Evolutionary conservation across 495 filamentous ascomycete genomes (phyloP).

Genomic region (Beverwykella pulmonaria): DNA sequence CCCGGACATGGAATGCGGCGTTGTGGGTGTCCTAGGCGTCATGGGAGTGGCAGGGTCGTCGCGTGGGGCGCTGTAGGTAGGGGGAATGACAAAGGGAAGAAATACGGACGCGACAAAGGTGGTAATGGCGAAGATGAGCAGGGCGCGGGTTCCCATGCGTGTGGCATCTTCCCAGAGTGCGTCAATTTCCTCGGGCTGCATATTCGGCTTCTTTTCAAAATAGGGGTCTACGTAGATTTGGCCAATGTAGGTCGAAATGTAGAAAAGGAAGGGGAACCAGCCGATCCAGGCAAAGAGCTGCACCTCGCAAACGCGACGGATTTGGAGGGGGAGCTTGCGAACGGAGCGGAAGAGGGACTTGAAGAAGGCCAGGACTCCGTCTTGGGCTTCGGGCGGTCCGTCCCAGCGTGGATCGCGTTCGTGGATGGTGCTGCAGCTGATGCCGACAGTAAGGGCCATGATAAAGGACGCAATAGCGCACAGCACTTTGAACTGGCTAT

Average conservation of each 20-base stretch:
- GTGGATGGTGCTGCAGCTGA: conserved; percentile 65
- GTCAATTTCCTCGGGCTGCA: conserved; percentile 73
- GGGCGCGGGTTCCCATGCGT: conserved; percentile 76
- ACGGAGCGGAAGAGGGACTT: conserved; percentile 74
- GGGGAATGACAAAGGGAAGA: conserved; percentile 78
- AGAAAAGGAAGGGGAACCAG: conserved; percentile 95
- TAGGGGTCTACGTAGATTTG: conserved; percentile 85
- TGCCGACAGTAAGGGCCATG: conserved; percentile 64
- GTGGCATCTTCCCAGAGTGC: conserved; percentile 79
- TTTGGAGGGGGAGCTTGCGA: conserved; percentile 73
- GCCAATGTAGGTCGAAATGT: conserved; percentile 87
- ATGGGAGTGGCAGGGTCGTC: conserved; percentile 18
- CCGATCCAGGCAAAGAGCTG: conserved; percentile 91
- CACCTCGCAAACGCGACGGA: conserved; percentile 78
- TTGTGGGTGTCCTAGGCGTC: conserved; percentile 12
- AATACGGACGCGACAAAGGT: conserved; percentile 77
- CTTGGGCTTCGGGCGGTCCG: conserved; percentile 53
- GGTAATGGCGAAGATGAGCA: conserved; percentile 83
- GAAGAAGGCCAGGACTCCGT: conserved; percentile 78
- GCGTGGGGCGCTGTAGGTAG: conserved; percentile 62
- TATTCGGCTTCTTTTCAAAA: conserved; percentile 72
- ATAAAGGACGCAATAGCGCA: conserved; percentile 77
- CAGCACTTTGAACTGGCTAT: conserved; percentile 86
- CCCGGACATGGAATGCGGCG: not conserved
- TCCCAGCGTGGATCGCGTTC: conserved; percentile 81